A percentile compares a stretch with the other conserved stretches of the same genome.
Conservation (phyloP, 2,329 filamentous ascomycete genomes). For the Paraphoma sp. region DNA sequence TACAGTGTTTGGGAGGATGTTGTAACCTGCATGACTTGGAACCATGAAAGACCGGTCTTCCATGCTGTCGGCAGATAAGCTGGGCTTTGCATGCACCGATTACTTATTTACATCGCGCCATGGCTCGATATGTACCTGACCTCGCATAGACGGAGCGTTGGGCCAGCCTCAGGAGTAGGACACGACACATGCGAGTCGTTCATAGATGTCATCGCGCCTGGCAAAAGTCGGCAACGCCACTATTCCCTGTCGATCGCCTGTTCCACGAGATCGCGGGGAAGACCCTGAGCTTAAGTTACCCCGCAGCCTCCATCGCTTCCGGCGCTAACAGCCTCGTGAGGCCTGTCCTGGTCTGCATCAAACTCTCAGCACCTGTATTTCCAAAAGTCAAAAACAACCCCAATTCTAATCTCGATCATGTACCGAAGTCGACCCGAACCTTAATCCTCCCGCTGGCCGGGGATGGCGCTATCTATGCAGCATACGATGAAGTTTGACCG, state of each 20-base stretch:
- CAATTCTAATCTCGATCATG: too few species aligned
- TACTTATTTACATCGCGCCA: conserved; percentile 2
- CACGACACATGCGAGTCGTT: conserved; percentile 16
- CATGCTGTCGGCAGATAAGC: conserved; percentile 18
- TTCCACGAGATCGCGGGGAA: conserved; percentile 20
- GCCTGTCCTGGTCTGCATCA: not conserved
- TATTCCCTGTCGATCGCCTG: conserved; percentile 3
- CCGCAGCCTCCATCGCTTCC: conserved; percentile 21
- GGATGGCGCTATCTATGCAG: too few species aligned
- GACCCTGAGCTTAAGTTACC: conserved; percentile 17
- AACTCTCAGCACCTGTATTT: too few species aligned
- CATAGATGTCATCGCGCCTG: conserved; percentile 20
- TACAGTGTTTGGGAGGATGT: conserved; percentile 42
- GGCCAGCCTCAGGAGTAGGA: not conserved
- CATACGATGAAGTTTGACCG: too few species aligned
- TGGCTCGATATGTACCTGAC: not conserved
- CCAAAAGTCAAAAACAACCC: too few species aligned
- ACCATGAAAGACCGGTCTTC: conserved; percentile 37
- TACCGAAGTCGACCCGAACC: too few species aligned
- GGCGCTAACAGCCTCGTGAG: conserved; percentile 18
- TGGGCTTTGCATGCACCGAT: not conserved
- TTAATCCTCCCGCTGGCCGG: too few species aligned
- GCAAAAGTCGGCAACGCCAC: conserved; percentile 28
- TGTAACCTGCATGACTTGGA: conserved; percentile 33
- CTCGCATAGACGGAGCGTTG: not conserved